Conservation (phyloP, 2,329 filamentous ascomycete genomes). For the Byssothecium circinans region DNA sequence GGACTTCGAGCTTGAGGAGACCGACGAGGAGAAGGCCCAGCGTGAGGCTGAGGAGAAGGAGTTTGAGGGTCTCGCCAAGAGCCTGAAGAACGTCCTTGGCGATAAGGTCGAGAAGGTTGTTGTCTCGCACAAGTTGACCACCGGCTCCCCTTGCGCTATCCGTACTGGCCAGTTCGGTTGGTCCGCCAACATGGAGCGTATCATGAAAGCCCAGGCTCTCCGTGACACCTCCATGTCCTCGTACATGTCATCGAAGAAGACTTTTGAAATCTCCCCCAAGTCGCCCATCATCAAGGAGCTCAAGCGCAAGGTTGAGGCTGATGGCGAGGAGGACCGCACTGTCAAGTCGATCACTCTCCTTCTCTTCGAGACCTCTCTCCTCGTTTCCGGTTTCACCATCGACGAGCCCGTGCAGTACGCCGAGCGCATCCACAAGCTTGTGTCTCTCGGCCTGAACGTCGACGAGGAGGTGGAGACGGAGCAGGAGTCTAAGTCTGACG, state of each 20-base stretch:
- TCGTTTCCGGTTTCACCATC: conserved; percentile 99
- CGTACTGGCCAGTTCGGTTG: conserved; percentile 99
- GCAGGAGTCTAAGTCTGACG: conserved; percentile 59
- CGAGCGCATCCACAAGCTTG: conserved; percentile 99
- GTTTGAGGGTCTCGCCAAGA: conserved; percentile 91
- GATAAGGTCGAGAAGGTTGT: conserved; percentile 99
- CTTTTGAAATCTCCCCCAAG: conserved; percentile 99
- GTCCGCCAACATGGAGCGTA: conserved; percentile 99
- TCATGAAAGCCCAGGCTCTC: conserved; percentile 99
- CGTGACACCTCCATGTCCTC: conserved; percentile 99
- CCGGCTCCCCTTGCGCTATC: conserved; percentile 93
- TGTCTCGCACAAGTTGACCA: conserved; percentile 89
- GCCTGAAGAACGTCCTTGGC: conserved; percentile 97
- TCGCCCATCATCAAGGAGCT: conserved; percentile 97
- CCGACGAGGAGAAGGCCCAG: conserved; percentile 96
- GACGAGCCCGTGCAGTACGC: conserved; percentile 97
- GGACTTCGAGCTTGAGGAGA: conserved; percentile 99
- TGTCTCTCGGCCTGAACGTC: conserved; percentile 95
- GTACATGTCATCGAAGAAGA: conserved; percentile 99
- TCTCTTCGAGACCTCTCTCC: conserved; percentile 96
- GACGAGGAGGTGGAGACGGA: conserved; percentile 83
- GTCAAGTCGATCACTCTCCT: conserved; percentile 99
- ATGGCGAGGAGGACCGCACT: conserved; percentile 97
- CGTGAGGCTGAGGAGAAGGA: conserved; percentile 99
- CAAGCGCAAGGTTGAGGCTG: conserved; percentile 97